Base-by-base conservation (phyloP, 345 rosid genomes). In the Salix arbutifolia region DNA sequence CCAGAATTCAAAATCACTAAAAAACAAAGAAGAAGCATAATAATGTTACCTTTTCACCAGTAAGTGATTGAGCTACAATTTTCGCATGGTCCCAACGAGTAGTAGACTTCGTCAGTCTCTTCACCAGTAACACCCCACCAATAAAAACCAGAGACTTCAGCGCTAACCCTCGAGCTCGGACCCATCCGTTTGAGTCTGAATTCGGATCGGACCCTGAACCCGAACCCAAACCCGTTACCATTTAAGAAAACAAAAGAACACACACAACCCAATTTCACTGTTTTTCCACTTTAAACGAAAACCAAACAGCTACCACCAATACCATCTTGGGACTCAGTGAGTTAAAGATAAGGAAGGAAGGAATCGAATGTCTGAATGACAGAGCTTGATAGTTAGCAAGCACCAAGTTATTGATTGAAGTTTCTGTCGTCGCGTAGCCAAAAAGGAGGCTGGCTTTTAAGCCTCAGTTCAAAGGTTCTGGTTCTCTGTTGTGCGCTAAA, bases 61-160 rank as follows among this genome's bases (percentile, higher is more conserved):
- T 77, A 60, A 95, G 93, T 9, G 97, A 90, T 33, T 91, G 94
- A 78, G 96, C 70, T 65, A 95, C 99, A 79, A 87, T 76, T 64
- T 85, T 89, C 72, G 94, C 82, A 77, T 93, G 97, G 86, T 93
- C 99, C 92, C 99, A 84, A 69, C 97, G 96, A 37, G 99, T 91
- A 33, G 95, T 87, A 75, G 97, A 93, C 84, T 90, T 93, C 76
- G 99, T 93, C 74, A 95, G 91, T n/a, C 93, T 86, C 80, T 89
- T 91, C 19, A 95, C 86, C 67, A 95, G 89, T 80, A 90, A 26
- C 5, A 92, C 97, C 5, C 97, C 96, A 31, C 97, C 99, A 12
- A 92, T 85, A n/a, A 95, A 30, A 70, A 89, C 85, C 75, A 91
- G 78, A 68, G 96, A 82, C 90, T 91, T 95, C 76, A 88, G 79